Percentiles rank a stretch among this genome's conserved stretches.
phyloP scores from a whole-genome alignment of 805 yeast genomes.

The Candida takata region DNA sequence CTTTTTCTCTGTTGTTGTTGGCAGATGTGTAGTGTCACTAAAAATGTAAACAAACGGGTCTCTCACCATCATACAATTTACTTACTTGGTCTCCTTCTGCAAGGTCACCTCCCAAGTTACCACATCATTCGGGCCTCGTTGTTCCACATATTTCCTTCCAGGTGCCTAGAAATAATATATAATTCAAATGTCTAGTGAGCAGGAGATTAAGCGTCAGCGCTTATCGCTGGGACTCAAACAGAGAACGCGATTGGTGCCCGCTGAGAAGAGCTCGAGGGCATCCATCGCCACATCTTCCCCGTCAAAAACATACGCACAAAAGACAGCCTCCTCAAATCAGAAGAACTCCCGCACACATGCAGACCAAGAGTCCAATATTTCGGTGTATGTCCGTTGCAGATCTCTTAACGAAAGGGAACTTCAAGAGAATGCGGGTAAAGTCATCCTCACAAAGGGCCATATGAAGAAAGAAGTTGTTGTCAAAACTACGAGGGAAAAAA shows the following conservation, averaged over 20 bases:
- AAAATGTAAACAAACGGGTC: no score
- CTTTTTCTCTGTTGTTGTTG: no score
- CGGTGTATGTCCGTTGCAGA: constrained; percentile 51
- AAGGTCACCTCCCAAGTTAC: no score
- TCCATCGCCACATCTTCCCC: constrained; percentile 17
- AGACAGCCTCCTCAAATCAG: constrained; percentile 18
- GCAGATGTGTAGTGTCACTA: no score
- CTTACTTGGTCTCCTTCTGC: no score
- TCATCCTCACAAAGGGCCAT: constrained; percentile 41
- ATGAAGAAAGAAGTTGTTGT: constrained; percentile 40
- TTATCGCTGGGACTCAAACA: constrained; percentile 1
- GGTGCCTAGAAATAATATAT: no score
- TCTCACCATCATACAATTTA: no score
- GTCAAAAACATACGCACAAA: constrained; percentile 15
- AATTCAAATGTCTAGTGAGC: constrained; percentile 2
- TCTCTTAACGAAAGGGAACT: constrained; percentile 50
- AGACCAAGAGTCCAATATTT: constrained; percentile 33
- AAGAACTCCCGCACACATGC: constrained; percentile 7
- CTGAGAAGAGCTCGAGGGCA: constrained; percentile 11
- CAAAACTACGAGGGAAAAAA: constrained; percentile 36
- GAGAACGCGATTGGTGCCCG: background rate
- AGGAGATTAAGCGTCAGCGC: constrained; percentile 1
- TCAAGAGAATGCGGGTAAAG: constrained; percentile 48
- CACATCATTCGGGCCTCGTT: no score
- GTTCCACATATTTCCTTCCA: no score